These are phyloP conservation scores for Cladosporium sp. DNA, from an alignment of 2,329 filamentous ascomycete species.

Conservation along the genomic window DNA sequence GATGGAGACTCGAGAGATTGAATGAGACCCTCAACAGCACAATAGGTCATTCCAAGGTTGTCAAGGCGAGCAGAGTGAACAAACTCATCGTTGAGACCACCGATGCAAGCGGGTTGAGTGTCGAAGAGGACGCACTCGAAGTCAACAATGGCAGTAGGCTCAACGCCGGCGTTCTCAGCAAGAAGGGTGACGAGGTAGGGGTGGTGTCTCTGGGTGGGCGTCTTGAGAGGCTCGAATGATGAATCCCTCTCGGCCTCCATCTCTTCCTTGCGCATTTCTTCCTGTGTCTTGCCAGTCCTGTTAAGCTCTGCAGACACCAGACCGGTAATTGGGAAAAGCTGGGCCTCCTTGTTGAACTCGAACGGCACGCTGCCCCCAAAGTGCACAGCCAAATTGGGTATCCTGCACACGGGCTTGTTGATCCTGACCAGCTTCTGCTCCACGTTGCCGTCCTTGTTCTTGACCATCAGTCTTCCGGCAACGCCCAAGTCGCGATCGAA, in stretches of 20 bases:
- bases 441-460: slow-evolving; percentile 64
- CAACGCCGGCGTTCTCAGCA: slow-evolving; percentile 69
- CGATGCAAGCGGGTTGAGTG: slow-evolving; percentile 83
- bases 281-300: slow-evolving; percentile 56
- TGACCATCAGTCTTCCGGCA: slow-evolving; percentile 82
- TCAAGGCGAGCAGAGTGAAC: slow-evolving; percentile 95
- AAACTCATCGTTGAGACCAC: slow-evolving; percentile 87
- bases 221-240: slow-evolving; percentile 69
- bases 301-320: slow-evolving; percentile 86
- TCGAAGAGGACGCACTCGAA: slow-evolving; percentile 98
- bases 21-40: slow-evolving; percentile 79
- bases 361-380: slow-evolving; percentile 83
- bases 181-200: slow-evolving; percentile 81
- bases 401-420: slow-evolving; percentile 81
- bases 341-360: slow-evolving; percentile 93
- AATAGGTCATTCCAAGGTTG: slow-evolving; percentile 96
- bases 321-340: slow-evolving; percentile 89
- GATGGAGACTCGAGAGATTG: slow-evolving; percentile 63
- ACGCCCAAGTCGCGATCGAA: slow-evolving; percentile 93
- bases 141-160: slow-evolving; percentile 71
- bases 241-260: slow-evolving; percentile 35
- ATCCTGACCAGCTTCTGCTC: slow-evolving; percentile 84
- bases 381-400: slow-evolving; percentile 92
- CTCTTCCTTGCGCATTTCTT: slow-evolving; percentile 43
- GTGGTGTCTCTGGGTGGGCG: slow-evolving; percentile 79